These are phyloP conservation scores for Mycosphaerella arachidis DNA, from an alignment of 2,329 filamentous ascomycete species.

Conservation along the genomic window DNA sequence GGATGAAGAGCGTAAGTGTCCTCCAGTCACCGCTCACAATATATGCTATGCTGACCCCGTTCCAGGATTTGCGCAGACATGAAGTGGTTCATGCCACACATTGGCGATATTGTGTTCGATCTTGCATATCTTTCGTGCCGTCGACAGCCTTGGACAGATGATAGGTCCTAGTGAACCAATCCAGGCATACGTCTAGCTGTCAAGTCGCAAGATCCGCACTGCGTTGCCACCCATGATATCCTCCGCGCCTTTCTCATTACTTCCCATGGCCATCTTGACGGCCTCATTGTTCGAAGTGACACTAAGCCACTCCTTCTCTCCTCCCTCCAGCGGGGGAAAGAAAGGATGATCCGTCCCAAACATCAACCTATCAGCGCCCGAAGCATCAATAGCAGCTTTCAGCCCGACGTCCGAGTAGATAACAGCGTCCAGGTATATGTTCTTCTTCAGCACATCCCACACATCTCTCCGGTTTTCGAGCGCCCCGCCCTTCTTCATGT, in stretches of 20 bases:
- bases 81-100: not conserved
- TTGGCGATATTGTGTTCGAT: not conserved
- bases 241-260: conserved; percentile 44
- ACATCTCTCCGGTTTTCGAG: conserved; percentile 53
- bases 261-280: conserved; percentile 50
- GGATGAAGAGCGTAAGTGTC: conserved; percentile 61
- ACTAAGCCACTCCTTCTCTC: conserved; percentile 63
- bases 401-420: conserved; percentile 73
- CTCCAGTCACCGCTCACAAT: not conserved
- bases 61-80: not conserved
- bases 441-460: conserved; percentile 64
- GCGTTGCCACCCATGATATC: conserved; percentile 60
- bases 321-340: conserved; percentile 67
- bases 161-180: not conserved
- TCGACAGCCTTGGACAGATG: too few species aligned
- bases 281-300: conserved; percentile 57
- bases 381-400: conserved; percentile 64
- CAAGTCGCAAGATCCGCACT: conserved; percentile 44
- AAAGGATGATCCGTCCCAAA: conserved; percentile 73
- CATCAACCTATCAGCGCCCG: conserved; percentile 52
- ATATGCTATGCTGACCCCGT: not conserved
- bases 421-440: conserved; percentile 84
- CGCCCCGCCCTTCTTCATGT: conserved; percentile 58
- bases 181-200: not conserved
- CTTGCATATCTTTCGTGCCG: not conserved